Evolutionary conservation across 2,329 filamentous ascomycete genomes (phyloP), one percentile per base, ranked within the genome.

Genomic region (Colletotrichum sublineola): DNA sequence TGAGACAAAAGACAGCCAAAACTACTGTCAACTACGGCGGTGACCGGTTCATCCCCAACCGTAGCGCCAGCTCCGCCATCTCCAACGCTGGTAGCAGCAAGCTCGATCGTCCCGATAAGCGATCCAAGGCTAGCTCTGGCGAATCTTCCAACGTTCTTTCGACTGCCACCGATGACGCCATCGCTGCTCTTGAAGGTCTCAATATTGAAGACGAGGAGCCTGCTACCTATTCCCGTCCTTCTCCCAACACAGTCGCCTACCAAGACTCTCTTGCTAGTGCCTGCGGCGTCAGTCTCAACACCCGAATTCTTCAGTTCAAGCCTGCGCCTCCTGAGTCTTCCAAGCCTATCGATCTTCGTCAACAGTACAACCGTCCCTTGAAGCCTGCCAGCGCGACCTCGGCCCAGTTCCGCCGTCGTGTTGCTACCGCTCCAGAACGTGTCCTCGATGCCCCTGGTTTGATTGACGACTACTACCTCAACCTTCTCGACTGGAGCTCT

Each of bases 391-490:
- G 86, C 74, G 86, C 92, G 33, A 88, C 89, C 78, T 92, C 94
- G 61, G 94, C 95, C 42, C 95, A 98, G 82, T 95, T 95, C 84
- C 92, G 95, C 75, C 93, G 96, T 75, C 94, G 96, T 78, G 94
- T 99, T 72, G 93, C 96, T 65, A 98, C 96, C 9, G 95, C 96
- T 15, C 96, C 96, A 14, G 96, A 99, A 84, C 94, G 96, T 75
- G 96, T 99, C 18, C 90, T 99, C 36, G 96, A 99, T 83, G 96
- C 96, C 5, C 96, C 96, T 7, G 96, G 96, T 68, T 90, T 99
- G 65, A 93, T 98, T 74, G 96, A 99, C 79, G 96, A 99, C 85
- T 99, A 98, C 89, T 99, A 99, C 83, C 93, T 99, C 78, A 99
- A 99, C 87, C 89, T 99, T 50, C 91, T 99, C 36, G 96, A 99